These are phyloP conservation scores for Pugionium cornutum DNA, from an alignment of 345 rosid genomes.

Conservation along the genomic window DNA sequence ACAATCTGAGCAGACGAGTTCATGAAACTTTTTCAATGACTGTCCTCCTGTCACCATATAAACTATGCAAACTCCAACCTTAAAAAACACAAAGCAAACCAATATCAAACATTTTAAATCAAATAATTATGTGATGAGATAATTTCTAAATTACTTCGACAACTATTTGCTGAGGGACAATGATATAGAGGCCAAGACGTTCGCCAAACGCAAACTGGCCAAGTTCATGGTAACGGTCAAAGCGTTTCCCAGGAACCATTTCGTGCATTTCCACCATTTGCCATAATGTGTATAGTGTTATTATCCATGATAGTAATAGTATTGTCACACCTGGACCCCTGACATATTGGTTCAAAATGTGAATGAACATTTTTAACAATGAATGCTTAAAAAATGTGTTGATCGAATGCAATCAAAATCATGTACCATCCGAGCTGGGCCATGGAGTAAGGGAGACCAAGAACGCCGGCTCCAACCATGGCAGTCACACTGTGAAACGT, in stretches of 20 bases:
- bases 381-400: neutral
- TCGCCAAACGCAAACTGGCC: slow-evolving; percentile 70
- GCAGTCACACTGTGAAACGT: slow-evolving; percentile 91
- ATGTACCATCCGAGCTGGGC: slow-evolving; percentile 76
- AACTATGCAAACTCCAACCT: slow-evolving; percentile 57
- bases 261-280: slow-evolving; percentile 92
- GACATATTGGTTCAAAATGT: neutral
- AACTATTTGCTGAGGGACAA: slow-evolving; percentile 65
- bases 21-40: slow-evolving; percentile 62
- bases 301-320: slow-evolving; percentile 61
- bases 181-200: slow-evolving; percentile 66
- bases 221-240: slow-evolving; percentile 74
- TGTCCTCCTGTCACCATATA: slow-evolving; percentile 66
- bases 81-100: neutral
- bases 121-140: neutral
- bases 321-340: slow-evolving; percentile 61
- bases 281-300: slow-evolving; percentile 73
- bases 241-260: slow-evolving; percentile 65
- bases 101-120: neutral
- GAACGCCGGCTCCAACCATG: slow-evolving; percentile 92
- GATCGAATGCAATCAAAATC: neutral
- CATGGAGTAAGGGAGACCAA: slow-evolving; percentile 82
- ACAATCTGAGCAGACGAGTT: slow-evolving; percentile 45
- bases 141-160: slow-evolving; percentile 44
- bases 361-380: neutral